Conservation (phyloP, 345 rosid genomes). For the Lenwebbia sp. region DNA sequence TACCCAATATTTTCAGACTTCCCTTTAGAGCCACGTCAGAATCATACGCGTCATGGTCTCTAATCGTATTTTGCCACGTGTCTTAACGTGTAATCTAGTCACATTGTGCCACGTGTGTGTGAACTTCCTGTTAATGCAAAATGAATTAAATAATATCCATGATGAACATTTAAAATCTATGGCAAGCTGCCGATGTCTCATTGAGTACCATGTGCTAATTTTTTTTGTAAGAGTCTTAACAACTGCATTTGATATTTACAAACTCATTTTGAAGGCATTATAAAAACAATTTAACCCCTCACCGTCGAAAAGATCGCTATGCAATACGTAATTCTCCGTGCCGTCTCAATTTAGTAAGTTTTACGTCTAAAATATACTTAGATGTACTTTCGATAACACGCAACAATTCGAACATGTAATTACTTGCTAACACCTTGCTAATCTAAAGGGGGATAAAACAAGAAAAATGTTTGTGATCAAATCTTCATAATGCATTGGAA, state of each 20-base stretch:
- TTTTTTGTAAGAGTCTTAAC: neutral
- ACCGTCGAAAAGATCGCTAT: neutral
- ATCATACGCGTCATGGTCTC: neutral
- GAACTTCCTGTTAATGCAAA: neutral
- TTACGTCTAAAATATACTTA: neutral
- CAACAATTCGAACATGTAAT: accelerated
- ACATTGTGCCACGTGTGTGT: neutral
- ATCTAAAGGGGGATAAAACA: neutral
- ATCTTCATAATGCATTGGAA: neutral
- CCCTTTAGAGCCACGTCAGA: neutral
- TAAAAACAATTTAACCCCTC: neutral
- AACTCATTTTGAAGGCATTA: neutral
- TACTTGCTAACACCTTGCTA: too few relatives aligned
- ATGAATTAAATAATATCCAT: neutral
- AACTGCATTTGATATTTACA: neutral
- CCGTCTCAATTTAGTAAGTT: neutral
- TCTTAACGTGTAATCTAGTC: neutral
- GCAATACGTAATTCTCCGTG: neutral
- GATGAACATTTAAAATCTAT: too few relatives aligned
- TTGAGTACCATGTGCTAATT: neutral
- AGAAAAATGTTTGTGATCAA: neutral
- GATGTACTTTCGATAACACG: neutral
- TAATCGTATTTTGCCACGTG: neutral
- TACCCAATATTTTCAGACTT: too few relatives aligned
- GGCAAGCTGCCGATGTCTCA: too few relatives aligned